Evolutionary conservation across 306 rosid species (phyloP).

Genomic region (Vicia sativa): DNA sequence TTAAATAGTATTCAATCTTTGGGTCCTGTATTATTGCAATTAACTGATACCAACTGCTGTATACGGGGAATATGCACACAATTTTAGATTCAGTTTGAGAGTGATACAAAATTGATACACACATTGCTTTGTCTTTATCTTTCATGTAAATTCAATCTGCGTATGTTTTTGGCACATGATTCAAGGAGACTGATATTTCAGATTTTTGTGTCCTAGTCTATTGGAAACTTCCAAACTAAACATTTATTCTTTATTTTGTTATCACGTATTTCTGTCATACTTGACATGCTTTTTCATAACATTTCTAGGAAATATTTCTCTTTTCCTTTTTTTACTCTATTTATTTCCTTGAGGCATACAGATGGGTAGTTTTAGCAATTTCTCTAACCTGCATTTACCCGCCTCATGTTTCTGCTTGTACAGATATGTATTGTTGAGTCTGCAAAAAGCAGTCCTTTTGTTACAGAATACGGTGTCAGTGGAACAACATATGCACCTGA

Average conservation of each 20-base stretch:
- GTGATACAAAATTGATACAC: constrained; percentile 25
- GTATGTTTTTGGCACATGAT: constrained; percentile 14
- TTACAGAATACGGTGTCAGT: constrained; percentile 77
- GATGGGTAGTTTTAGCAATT: constrained; percentile 19
- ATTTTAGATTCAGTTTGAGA: constrained; percentile 28
- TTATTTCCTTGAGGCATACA: constrained; percentile 25
- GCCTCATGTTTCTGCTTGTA: constrained; percentile 31
- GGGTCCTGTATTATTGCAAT: constrained; percentile 20
- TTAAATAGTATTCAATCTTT: constrained; percentile 19
- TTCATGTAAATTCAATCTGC: constrained; percentile 14
- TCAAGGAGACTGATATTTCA: constrained; percentile 13
- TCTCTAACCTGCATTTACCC: constrained; percentile 15
- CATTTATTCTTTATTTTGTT: constrained; percentile 18
- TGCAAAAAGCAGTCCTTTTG: constrained; percentile 57
- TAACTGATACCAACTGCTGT: constrained; percentile 14
- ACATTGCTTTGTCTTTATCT: constrained; percentile 17
- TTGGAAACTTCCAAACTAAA: constrained; percentile 14
- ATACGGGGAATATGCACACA: constrained; percentile 23
- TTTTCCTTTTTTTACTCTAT: neutral
- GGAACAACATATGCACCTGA: constrained; percentile 96
- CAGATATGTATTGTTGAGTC: constrained; percentile 93
- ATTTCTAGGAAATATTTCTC: constrained; percentile 18
- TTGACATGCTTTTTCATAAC: constrained; percentile 18
- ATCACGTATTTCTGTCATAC: constrained; percentile 20
- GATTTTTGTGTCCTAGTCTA: neutral